Evolutionary conservation across 345 rosid genomes (phyloP), one percentile per base, ranked within the genome.

Genomic region (Clarkia xantiana): DNA sequence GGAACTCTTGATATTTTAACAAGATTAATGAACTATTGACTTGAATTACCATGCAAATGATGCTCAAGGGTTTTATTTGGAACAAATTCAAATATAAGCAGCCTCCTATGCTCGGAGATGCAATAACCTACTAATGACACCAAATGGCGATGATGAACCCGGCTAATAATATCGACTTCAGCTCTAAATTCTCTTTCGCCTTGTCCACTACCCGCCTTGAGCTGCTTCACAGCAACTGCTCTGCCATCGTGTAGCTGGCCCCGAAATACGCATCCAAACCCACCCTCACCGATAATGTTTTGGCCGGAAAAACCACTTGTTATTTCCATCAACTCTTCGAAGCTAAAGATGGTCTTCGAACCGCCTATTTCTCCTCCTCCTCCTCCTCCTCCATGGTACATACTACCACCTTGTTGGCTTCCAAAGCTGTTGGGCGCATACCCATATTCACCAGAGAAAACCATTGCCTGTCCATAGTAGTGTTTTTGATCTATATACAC

Each of bases 141-240:
- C 73, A 91, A 67, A 69, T 86, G 94, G 5, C 93, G 75, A 67
- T 91, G 98, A 49, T 91, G 98, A 64, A 91, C 96, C 42, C 96
- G 84, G 25, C 87, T 84, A 49, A 91, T 91, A 52, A 84, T 91
- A 71, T 91, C 97, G 39, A 89, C 91, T 67, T 89, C 97, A 11
- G 95, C 95, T 47, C 78, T 83, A 51, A 89, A 89, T 63, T 91
- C 98, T 42, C 96, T 75, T 11, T 91, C 98, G 16, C 98, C 98
- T 68, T 91, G 96, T 48, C 96, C 94, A n/a, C 98, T 75, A 18
- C 94, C 99, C 1, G 68, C 77, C 71, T 80, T 93, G 57, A 93
- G 89, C 67, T 93, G 99, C 69, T 93, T 93, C 15, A 93, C 88
- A 1, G 96, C 96, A 16, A 87, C 94, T 18, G 54, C 23, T 53